Conservation (phyloP, 2,329 filamentous ascomycete species). For the Trichoderma sp. region DNA sequence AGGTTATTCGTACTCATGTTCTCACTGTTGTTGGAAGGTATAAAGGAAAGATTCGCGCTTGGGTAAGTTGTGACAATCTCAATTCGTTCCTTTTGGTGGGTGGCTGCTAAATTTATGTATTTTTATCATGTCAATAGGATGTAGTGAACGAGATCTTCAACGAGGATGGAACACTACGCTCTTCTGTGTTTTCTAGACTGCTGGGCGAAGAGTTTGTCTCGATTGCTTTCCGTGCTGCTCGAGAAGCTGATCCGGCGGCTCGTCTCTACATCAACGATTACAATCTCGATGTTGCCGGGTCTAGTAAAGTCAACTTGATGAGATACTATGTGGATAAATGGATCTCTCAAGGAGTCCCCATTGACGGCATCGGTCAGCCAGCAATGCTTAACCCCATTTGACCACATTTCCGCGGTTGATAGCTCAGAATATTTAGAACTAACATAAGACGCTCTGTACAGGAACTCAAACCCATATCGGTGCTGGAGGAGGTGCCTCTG, state of each 20-base stretch:
- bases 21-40: conserved; percentile 1
- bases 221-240: not conserved
- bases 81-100: not conserved
- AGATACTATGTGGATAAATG: conserved; percentile 1
- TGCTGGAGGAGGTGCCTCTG: not conserved
- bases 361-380: conserved; percentile 1
- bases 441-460: not conserved
- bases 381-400: not conserved
- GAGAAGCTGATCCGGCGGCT: not conserved
- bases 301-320: not conserved
- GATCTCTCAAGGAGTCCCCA: conserved; percentile 8
- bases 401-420: not conserved
- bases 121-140: not conserved
- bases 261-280: conserved; percentile 10
- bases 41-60: conserved; percentile 6
- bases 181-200: conserved; percentile 1
- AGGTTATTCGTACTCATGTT: conserved; percentile 4
- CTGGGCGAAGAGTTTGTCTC: conserved; percentile 3
- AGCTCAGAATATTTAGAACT: not conserved
- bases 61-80: not conserved
- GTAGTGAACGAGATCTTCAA: conserved; percentile 9
- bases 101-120: not conserved
- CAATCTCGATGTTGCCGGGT: not conserved
- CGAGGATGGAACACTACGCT: conserved; percentile 5
- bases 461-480: not conserved